Evolutionary conservation across 306 rosid genomes (phyloP), one percentile per base, ranked within the genome.

Genomic region (Nissolia schottii): DNA sequence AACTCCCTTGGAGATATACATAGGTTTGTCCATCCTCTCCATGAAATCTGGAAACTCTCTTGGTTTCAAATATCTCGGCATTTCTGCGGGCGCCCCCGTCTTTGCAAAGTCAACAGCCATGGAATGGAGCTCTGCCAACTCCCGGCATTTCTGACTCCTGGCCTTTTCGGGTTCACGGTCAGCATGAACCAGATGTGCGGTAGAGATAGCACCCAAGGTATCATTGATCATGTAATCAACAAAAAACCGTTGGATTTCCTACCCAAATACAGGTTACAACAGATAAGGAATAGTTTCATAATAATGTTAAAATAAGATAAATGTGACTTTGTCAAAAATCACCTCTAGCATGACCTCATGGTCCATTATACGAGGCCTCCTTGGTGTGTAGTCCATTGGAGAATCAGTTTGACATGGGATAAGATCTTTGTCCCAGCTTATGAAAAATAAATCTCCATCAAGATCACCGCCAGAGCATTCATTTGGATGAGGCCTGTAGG

Each of bases 391-490:
- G 79, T 89, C 97, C 98, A 91, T 89, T 5, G 98, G 96, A 15
- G 84, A 37, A 50, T 78, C 88, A n/a, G 83, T 81, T 75, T 56
- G 46, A 74, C 78, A 23, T 27, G 98, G 98, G 63, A 89, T 83
- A 25, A 93, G 82, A 84, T 59, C 82, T 59, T 64, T 43, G 51
- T 91, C 98, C 98, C 98, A 93, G 71, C 96, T 89, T 66, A 93
- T 72, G 83, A 91, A 93, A 82, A 63, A 93, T 69, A 86, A 85
- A 81, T 93, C 98, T 56, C 98, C 98, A 66, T 93, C 98, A 70
- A 93, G 97, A 80, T 93, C 98, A 27, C 96, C 98, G 3, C 98
- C 98, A 8, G 98, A 93, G 84, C 98, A 93, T 83, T 93, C 98
- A 87, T 87, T 93, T 28, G 97, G 92, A 81, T 93, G 98, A 67